Base-by-base conservation (phyloP, 2,329 filamentous ascomycete genomes). In the Lachnellula cervina region DNA sequence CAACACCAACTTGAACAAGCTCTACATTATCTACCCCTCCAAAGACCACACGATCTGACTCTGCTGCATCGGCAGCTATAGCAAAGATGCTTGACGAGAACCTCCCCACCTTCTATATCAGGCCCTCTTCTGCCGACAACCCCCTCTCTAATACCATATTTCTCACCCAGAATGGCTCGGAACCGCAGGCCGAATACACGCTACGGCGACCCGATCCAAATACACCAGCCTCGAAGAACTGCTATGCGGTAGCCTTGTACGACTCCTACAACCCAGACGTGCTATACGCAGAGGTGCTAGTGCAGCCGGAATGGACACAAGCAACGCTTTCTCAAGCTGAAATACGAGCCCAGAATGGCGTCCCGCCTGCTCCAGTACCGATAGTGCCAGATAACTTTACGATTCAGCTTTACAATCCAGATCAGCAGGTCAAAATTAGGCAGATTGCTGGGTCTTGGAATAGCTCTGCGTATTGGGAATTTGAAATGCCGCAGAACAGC, bases 361-460 rank as follows among this genome's bases (percentile, higher is more conserved):
- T 83, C 1, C 76, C 80, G 3, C 85, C 81, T 21, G 81, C 80
- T 16, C 86, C 87, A 0, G 80, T 87, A 57, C 88, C 92, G 9
- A 78, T 89, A 35, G 81, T 90, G 28, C 92, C 93, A 0, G 85
- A 86, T 55, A 78, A 83, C 52, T 96, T 97, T 70, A 79, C 80
- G n/a, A 80, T 97, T 40, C 87, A 93, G 65, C 84, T 99, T 3
- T 97, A 97, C 77, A 94, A 96, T 69, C 94, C 94, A 0, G 93
- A 97, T 70, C 90, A 94, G 71, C 81, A 88, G 64, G 77, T 97
- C 19, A 66, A 77, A 0, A 81, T 97, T 37, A 84, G 81, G 64
- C 81, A 86, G 66, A 83, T 88, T 63, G 80, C 86, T 42, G 87
- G 88, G 35, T 85, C 86, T 58, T 96, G 91, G 87, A 91, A 87